These are phyloP conservation scores for Coniferiporia sulphurascens DNA, from an alignment of 1,284 basidiomycete species.

Conservation along the genomic window DNA sequence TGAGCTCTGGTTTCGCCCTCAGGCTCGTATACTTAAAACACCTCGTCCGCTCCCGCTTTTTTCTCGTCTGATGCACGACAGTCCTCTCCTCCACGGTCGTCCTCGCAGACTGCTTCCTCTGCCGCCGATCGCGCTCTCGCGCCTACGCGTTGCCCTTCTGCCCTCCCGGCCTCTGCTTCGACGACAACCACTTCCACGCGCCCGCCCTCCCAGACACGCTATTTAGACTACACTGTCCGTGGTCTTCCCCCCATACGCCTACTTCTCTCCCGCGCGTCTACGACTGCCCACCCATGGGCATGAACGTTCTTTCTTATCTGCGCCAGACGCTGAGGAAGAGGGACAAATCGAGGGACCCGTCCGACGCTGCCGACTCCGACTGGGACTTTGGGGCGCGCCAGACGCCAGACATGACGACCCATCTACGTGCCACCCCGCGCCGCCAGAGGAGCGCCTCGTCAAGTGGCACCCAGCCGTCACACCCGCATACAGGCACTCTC, in stretches of 20 bases:
- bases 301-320: conserved; percentile 17
- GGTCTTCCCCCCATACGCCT: background rate
- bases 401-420: conserved; percentile 6
- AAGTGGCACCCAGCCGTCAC: background rate
- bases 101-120: background rate
- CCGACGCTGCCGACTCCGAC: conserved; percentile 1
- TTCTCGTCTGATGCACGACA: background rate
- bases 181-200: background rate
- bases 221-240: conserved; percentile 9
- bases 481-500: background rate
- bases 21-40: background rate
- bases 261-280: background rate
- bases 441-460: conserved; percentile 7
- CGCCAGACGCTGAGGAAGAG: conserved; percentile 13
- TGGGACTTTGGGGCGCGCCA: conserved; percentile 19
- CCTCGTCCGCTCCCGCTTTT: background rate
- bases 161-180: background rate
- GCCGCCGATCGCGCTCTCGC: background rate
- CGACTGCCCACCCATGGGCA: background rate
- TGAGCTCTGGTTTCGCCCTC: too few relatives aligned
- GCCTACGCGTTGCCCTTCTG: background rate
- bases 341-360: conserved; percentile 9
- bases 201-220: background rate
- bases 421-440: background rate
- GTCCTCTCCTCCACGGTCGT: background rate